phyloP scores from a whole-genome alignment of 2,329 filamentous ascomycete species.

The Fusarium irregulare region DNA sequence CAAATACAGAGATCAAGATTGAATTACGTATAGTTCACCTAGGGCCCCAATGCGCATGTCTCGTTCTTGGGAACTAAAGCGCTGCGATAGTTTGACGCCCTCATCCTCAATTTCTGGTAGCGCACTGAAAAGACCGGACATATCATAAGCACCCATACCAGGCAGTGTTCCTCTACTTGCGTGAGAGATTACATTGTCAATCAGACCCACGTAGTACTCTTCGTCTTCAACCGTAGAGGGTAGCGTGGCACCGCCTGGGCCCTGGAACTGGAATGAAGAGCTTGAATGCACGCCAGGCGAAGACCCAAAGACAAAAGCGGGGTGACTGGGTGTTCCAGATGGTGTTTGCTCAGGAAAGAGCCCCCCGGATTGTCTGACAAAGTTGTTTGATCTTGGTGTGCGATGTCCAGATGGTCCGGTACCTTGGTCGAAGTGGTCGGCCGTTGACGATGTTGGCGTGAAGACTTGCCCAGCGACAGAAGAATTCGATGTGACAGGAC shows the following conservation, averaged over 20 bases:
- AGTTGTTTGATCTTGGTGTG: background rate
- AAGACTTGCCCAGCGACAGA: conserved; percentile 15
- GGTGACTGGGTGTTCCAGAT: background rate
- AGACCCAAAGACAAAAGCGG: conserved; percentile 37
- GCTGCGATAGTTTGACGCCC: conserved; percentile 6
- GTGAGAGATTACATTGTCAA: conserved; percentile 17
- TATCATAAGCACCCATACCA: background rate
- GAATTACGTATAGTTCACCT: conserved; percentile 37
- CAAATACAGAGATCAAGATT: rapidly evolving
- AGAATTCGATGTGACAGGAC: conserved; percentile 25
- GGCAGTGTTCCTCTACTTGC: background rate
- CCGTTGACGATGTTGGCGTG: conserved; percentile 16
- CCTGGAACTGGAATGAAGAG: conserved; percentile 23
- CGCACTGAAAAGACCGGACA: conserved; percentile 20
- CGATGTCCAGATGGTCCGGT: background rate
- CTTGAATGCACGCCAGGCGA: conserved; percentile 10
- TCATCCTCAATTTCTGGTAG: conserved; percentile 25
- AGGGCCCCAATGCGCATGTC: conserved; percentile 35
- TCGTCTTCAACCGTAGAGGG: conserved; percentile 20
- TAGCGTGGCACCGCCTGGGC: background rate
- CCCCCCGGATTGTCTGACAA: background rate
- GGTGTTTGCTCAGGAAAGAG: background rate
- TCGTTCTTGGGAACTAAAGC: conserved; percentile 20
- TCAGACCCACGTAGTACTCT: conserved; percentile 13
- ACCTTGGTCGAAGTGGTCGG: background rate